A percentile compares a stretch with the other conserved stretches of the same genome.
Conservation (phyloP, 768 basidiomycete species). For the Russula earlei region DNA sequence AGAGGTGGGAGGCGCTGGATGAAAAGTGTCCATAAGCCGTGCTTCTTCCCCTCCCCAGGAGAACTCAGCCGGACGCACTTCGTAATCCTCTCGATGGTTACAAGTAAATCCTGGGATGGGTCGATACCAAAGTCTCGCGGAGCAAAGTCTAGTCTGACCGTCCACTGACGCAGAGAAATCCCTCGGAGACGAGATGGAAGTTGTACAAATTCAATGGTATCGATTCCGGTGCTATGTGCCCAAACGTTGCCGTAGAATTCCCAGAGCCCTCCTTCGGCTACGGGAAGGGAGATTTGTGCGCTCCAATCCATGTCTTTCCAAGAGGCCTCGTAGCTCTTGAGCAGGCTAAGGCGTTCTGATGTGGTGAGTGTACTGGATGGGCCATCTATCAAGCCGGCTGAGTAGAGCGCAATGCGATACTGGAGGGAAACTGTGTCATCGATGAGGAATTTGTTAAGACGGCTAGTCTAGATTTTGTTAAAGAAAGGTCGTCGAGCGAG, state of each 20-base stretch:
- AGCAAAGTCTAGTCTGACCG: neutral
- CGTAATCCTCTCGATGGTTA: conserved; percentile 16
- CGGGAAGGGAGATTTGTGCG: neutral
- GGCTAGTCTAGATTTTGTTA: conserved; percentile 6
- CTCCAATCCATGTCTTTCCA: conserved; percentile 16
- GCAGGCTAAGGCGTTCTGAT: conserved; percentile 2
- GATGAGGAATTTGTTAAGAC: conserved; percentile 5
- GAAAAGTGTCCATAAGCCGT: neutral
- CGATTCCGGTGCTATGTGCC: conserved; percentile 2
- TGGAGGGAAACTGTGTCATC: conserved; percentile 6
- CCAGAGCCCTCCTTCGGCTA: conserved; percentile 1
- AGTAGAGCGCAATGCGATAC: conserved; percentile 10
- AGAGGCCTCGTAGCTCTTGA: conserved; percentile 3
- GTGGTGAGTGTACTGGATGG: neutral
- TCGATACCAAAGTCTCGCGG: conserved; percentile 18
- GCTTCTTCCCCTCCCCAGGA: too few species aligned
- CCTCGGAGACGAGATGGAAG: conserved; percentile 16
- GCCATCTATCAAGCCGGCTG: conserved; percentile 12
- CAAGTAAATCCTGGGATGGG: conserved; percentile 18
- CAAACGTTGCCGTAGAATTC: conserved; percentile 19
- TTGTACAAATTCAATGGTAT: conserved; percentile 7
- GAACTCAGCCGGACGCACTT: conserved; percentile 23
- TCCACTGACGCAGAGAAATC: conserved; percentile 16
- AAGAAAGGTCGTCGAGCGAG: neutral
- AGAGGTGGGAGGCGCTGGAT: neutral